phyloP scores from a whole-genome alignment of 2,329 filamentous ascomycete species.

The Chaetomium olivaceum region DNA sequence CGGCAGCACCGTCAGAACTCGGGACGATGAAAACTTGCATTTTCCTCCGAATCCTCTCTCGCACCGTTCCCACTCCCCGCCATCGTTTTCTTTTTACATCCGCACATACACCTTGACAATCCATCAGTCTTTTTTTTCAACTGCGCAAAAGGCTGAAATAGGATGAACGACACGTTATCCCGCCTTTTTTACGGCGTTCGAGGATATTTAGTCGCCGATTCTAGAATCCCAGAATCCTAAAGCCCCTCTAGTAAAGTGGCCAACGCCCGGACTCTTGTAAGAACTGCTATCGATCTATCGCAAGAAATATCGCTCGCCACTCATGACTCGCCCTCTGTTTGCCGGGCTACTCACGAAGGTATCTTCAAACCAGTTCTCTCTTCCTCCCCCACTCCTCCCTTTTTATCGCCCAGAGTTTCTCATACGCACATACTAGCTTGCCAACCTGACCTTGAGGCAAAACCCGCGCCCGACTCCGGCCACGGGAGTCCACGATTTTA shows the following conservation, averaged over 20 bases:
- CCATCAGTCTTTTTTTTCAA: neutral
- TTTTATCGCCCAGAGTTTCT: neutral
- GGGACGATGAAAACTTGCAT: too few species aligned
- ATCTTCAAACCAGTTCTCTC: neutral
- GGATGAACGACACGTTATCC: too few species aligned
- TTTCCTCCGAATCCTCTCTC: too few species aligned
- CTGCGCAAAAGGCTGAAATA: neutral
- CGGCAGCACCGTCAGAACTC: too few species aligned
- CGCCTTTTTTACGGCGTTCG: too few species aligned
- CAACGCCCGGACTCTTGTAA: neutral
- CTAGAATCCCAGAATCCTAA: neutral
- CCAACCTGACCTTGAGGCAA: neutral
- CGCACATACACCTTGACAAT: neutral
- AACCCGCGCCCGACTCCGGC: neutral
- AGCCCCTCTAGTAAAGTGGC: neutral
- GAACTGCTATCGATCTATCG: neutral
- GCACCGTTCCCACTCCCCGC: too few species aligned
- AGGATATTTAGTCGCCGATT: neutral
- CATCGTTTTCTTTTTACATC: neutral
- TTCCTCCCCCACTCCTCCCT: neutral
- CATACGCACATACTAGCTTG: neutral
- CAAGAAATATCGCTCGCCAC: neutral
- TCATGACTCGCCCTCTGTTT: neutral
- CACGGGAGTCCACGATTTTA: neutral
- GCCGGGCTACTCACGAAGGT: neutral